These are phyloP conservation scores for Bertia moriformis DNA, from an alignment of 2,329 filamentous ascomycete species.

Conservation along the genomic window DNA sequence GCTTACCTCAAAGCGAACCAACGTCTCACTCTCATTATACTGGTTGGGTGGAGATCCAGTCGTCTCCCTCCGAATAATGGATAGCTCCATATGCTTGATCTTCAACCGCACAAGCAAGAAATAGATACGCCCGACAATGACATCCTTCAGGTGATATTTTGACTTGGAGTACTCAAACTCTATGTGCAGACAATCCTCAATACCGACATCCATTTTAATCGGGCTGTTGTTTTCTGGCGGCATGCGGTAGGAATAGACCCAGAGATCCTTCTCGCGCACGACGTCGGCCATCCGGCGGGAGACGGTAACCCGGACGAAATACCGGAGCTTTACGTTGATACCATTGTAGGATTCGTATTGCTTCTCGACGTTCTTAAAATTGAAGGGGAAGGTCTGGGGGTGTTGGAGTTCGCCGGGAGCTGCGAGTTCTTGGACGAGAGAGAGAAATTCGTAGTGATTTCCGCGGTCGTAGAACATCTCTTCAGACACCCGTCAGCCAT, in stretches of 20 bases:
- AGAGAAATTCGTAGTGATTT: slow-evolving; percentile 98
- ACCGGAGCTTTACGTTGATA: slow-evolving; percentile 97
- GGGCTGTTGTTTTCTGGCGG: slow-evolving; percentile 94
- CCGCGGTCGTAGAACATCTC: slow-evolving; percentile 99
- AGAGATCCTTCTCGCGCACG: slow-evolving; percentile 96
- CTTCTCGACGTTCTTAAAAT: slow-evolving; percentile 99
- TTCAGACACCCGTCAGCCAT: slow-evolving; percentile 20
- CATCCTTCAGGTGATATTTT: slow-evolving; percentile 98
- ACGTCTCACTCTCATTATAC: slow-evolving; percentile 97
- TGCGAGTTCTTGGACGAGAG: slow-evolving; percentile 87
- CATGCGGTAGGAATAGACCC: slow-evolving; percentile 98
- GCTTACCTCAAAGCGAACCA: slow-evolving; percentile 81
- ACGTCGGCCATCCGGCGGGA: slow-evolving; percentile 95
- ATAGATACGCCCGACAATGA: slow-evolving; percentile 97
- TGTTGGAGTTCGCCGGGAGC: slow-evolving; percentile 96
- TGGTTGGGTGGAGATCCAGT: slow-evolving; percentile 94
- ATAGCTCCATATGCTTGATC: slow-evolving; percentile 99
- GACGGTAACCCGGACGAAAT: slow-evolving; percentile 94
- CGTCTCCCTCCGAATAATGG: slow-evolving; percentile 91
- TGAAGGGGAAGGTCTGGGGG: slow-evolving; percentile 96
- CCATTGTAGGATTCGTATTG: slow-evolving; percentile 99
- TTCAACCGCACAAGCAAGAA: slow-evolving; percentile 92
- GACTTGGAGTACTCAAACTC: slow-evolving; percentile 99
- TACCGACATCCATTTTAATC: slow-evolving; percentile 99
- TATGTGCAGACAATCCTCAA: slow-evolving; percentile 97